Percentiles rank a stretch among this genome's conserved stretches.
These are phyloP conservation scores for Helotiales sp. DNA, from an alignment of 2,329 filamentous ascomycete genomes.

Conservation along the genomic window DNA sequence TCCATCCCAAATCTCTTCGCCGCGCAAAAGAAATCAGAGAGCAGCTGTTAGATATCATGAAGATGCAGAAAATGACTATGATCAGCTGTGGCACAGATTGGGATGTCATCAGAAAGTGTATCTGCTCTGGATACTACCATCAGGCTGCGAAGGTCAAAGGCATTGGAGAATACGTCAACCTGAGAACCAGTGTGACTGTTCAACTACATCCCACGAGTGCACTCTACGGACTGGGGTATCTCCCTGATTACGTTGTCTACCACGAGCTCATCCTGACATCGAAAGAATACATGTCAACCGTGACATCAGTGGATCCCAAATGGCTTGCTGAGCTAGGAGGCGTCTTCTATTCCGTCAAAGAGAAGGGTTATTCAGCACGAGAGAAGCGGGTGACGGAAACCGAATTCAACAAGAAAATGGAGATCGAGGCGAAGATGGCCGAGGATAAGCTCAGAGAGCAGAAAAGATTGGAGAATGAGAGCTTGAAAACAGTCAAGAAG, in stretches of 20 bases:
- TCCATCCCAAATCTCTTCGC: slow-evolving; percentile 92
- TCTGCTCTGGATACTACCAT: slow-evolving; percentile 97
- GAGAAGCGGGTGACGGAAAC: slow-evolving; percentile 87
- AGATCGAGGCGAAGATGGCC: slow-evolving; percentile 92
- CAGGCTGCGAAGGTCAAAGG: slow-evolving; percentile 96
- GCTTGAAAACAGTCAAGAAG: slow-evolving; percentile 53
- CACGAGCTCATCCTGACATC: slow-evolving; percentile 96
- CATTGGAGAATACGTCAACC: slow-evolving; percentile 95
- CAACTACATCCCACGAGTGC: slow-evolving; percentile 94
- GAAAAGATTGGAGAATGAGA: slow-evolving; percentile 57
- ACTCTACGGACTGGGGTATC: slow-evolving; percentile 88
- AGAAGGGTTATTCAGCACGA: slow-evolving; percentile 90
- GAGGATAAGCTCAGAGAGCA: slow-evolving; percentile 77
- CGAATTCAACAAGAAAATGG: slow-evolving; percentile 91
- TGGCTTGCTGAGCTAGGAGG: slow-evolving; percentile 97
- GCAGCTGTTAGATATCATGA: slow-evolving; percentile 93
- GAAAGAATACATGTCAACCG: slow-evolving; percentile 98
- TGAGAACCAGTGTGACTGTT: slow-evolving; percentile 91
- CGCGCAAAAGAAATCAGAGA: slow-evolving; percentile 93
- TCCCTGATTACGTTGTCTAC: slow-evolving; percentile 97
- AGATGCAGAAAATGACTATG: slow-evolving; percentile 87
- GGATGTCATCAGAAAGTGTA: slow-evolving; percentile 94
- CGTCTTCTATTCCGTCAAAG: slow-evolving; percentile 96
- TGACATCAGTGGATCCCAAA: slow-evolving; percentile 93
- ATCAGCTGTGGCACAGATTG: slow-evolving; percentile 93